Percentiles rank a stretch among this genome's conserved stretches.
Evolutionary conservation across 2,329 filamentous ascomycete species (phyloP).

Genomic region (Curvularia spicifera): DNA sequence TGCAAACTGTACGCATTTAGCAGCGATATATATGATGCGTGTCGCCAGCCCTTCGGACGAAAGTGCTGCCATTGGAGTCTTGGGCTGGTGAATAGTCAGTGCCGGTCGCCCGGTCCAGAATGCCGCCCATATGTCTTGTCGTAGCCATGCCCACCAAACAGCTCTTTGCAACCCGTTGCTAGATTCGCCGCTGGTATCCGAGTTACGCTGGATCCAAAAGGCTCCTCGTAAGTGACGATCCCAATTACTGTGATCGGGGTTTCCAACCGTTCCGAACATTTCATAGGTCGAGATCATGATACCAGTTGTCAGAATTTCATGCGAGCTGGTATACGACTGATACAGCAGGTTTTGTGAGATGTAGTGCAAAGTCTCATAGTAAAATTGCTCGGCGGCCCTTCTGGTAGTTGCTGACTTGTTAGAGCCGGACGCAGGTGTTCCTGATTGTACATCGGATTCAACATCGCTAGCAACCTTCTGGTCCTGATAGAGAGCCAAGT

Average conservation of each 20-base stretch:
- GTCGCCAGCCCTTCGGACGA: conserved; percentile 61
- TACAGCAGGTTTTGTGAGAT: conserved; percentile 65
- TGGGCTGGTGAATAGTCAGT: conserved; percentile 65
- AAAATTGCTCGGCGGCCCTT: conserved; percentile 58
- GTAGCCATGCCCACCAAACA: conserved; percentile 70
- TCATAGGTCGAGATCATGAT: conserved; percentile 68
- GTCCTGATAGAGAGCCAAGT: conserved; percentile 52
- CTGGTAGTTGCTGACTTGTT: conserved; percentile 35
- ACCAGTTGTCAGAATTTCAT: conserved; percentile 64
- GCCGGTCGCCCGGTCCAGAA: conserved; percentile 63
- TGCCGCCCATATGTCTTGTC: conserved; percentile 69
- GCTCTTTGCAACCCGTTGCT: conserved; percentile 61
- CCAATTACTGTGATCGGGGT: conserved; percentile 57
- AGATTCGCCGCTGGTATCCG: conserved; percentile 64
- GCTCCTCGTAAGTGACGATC: conserved; percentile 68
- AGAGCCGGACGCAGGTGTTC: conserved; percentile 22
- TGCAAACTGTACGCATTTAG: conserved; percentile 64
- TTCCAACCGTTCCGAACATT: conserved; percentile 65
- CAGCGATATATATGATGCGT: conserved; percentile 61
- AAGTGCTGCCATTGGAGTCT: conserved; percentile 56
- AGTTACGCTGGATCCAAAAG: conserved; percentile 68
- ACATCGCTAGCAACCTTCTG: conserved; percentile 27
- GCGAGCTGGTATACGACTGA: conserved; percentile 62
- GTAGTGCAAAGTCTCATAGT: conserved; percentile 68
- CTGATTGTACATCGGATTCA: conserved; percentile 34